phyloP scores from a whole-genome alignment of 1,139 yeast species.

The Zygosaccharomyces sapae region DNA sequence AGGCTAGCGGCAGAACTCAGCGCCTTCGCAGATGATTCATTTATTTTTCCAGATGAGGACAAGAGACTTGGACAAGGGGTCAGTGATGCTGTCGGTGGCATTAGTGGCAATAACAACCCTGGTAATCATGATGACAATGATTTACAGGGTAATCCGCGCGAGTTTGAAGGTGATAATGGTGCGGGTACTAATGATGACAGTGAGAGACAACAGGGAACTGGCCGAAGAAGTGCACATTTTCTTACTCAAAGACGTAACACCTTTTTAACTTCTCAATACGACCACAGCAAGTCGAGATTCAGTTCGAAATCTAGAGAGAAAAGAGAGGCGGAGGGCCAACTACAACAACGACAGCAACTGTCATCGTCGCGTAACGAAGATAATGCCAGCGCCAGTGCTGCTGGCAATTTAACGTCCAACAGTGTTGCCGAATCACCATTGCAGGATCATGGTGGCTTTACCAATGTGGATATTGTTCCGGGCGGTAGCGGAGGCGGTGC shows the following conservation, averaged over 20 bases:
- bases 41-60: conserved; percentile 74
- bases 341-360: too few relatives aligned
- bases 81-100: conserved; percentile 4
- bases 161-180: conserved; percentile 10
- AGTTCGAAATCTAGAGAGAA: conserved; percentile 22
- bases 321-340: conserved; percentile 1
- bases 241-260: conserved; percentile 33
- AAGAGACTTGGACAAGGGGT: conserved; percentile 34
- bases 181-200: conserved; percentile 1
- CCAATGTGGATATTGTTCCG: conserved; percentile 25
- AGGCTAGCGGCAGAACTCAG: conserved; percentile 68
- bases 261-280: conserved; percentile 34
- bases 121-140: conserved; percentile 5
- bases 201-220: conserved; percentile 1
- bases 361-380: too few relatives aligned
- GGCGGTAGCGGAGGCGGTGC: conserved; percentile 6
- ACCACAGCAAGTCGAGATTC: conserved; percentile 31
- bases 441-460: conserved; percentile 32
- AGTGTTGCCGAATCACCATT: conserved; percentile 14
- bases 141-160: neutral
- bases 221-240: conserved; percentile 24
- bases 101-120: neutral
- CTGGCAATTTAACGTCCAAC: neutral
- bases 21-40: conserved; percentile 75
- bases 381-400: too few relatives aligned